Evolutionary conservation across 1,139 yeast species (phyloP).

Genomic region (Suhomyces panamericanus): DNA sequence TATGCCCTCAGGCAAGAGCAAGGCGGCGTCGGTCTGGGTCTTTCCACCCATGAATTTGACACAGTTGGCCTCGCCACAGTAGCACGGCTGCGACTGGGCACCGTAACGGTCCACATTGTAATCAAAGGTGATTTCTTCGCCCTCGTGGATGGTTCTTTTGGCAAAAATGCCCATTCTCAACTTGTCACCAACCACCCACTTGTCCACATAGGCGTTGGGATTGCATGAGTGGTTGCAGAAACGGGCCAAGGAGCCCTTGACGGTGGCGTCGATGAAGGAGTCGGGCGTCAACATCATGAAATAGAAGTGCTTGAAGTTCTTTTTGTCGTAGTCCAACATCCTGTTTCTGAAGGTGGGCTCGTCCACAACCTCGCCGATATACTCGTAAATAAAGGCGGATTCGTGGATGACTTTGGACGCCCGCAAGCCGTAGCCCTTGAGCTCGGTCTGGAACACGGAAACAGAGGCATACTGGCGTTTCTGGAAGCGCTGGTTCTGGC

Average conservation of each 20-base stretch:
- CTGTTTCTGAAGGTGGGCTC: conserved; percentile 70
- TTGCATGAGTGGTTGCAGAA: conserved; percentile 94
- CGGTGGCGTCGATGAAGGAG: conserved; percentile 92
- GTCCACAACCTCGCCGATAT: conserved; percentile 90
- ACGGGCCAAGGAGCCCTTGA: conserved; percentile 82
- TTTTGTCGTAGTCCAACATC: conserved; percentile 69
- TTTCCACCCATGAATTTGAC: conserved; percentile 94
- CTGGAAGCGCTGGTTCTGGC: conserved; percentile 89
- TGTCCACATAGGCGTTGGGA: conserved; percentile 93
- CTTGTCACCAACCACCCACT: conserved; percentile 94
- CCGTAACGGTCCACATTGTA: conserved; percentile 97
- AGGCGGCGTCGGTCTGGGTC: conserved; percentile 89
- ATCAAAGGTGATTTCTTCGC: conserved; percentile 94
- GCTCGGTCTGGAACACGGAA: conserved; percentile 75
- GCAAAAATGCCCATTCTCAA: conserved; percentile 95
- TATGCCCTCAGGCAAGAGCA: conserved; percentile 76
- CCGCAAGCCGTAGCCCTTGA: conserved; percentile 87
- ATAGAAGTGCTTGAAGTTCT: conserved; percentile 82
- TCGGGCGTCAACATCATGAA: conserved; percentile 96
- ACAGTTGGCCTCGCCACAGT: conserved; percentile 92
- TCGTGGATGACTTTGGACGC: conserved; percentile 61
- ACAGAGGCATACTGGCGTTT: conserved; percentile 67
- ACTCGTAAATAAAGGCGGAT: conserved; percentile 79
- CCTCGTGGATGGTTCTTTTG: conserved; percentile 64
- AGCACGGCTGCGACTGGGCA: conserved; percentile 90